Percentiles rank a stretch among this genome's conserved stretches.
Evolutionary conservation across 345 rosid genomes (phyloP).

Genomic region (Lepidium africanum): DNA sequence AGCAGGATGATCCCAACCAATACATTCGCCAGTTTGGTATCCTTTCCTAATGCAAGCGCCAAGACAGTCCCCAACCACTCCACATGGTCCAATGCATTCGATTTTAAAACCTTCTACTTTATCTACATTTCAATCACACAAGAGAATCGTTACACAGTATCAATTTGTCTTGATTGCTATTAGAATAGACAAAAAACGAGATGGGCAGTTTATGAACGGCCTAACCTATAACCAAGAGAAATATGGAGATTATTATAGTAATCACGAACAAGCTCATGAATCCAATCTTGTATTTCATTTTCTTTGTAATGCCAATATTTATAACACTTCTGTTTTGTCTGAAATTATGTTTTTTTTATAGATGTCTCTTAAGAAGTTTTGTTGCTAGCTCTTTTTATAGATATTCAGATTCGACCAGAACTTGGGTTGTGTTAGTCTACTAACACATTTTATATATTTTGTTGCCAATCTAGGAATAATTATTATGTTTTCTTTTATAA

Average conservation of each 20-base stretch:
- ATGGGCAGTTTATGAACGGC: background rate
- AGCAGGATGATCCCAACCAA: background rate
- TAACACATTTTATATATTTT: background rate
- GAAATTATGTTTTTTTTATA: background rate
- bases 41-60: background rate
- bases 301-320: too few species aligned
- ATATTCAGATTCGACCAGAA: background rate
- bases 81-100: conserved; percentile 8
- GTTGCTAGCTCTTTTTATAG: background rate
- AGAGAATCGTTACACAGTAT: background rate
- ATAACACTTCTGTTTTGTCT: background rate
- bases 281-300: background rate
- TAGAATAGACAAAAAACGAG: background rate
- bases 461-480: background rate
- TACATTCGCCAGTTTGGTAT: background rate
- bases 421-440: background rate
- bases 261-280: background rate
- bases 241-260: background rate
- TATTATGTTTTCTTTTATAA: too few species aligned
- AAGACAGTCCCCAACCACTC: background rate
- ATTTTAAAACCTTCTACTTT: background rate
- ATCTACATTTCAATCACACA: background rate
- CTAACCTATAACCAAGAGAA: background rate
- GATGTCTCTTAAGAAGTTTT: background rate
- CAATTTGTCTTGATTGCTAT: too few species aligned